These are phyloP conservation scores for Desmodesmus armatus DNA, from an alignment of 139 green algal genomes.

Conservation along the genomic window DNA sequence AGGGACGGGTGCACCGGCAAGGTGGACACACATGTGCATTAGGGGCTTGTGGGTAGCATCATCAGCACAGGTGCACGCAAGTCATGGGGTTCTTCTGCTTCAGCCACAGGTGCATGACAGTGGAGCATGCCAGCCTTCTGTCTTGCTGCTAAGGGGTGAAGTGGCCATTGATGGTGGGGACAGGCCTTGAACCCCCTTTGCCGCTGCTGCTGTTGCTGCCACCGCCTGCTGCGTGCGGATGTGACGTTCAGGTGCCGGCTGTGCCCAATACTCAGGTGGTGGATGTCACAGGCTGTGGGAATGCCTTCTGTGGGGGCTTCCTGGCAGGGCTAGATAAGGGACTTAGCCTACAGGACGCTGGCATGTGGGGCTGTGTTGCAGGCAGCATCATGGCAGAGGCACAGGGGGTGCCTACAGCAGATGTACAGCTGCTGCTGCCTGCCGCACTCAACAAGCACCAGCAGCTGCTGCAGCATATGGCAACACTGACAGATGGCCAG, in stretches of 20 bases:
- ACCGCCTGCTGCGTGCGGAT: no score
- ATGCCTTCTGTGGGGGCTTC: conserved; percentile 74
- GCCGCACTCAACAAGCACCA: neutral
- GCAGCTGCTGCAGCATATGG: neutral
- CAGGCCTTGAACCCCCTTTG: no score
- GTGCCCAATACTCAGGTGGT: conserved; percentile 50
- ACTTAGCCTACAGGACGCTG: conserved; percentile 1
- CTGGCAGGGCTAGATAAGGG: conserved; percentile 52
- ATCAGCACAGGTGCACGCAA: no score
- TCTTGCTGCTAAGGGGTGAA: no score
- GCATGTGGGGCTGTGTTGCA: conserved; percentile 57
- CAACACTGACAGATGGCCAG: neutral
- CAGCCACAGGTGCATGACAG: no score
- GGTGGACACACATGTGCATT: no score
- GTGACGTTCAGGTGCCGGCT: conserved; percentile 52
- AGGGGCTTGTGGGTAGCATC: no score
- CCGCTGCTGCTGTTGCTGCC: no score
- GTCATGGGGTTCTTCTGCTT: no score
- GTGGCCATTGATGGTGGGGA: no score
- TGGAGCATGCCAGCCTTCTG: no score
- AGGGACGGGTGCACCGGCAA: no score
- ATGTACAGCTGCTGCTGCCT: neutral
- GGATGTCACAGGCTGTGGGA: conserved; percentile 74
- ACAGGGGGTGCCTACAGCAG: conserved; percentile 36
- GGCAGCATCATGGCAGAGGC: conserved; percentile 56